phyloP scores from a whole-genome alignment of 2,329 filamentous ascomycete species.

The Chaetomium strumarium region DNA sequence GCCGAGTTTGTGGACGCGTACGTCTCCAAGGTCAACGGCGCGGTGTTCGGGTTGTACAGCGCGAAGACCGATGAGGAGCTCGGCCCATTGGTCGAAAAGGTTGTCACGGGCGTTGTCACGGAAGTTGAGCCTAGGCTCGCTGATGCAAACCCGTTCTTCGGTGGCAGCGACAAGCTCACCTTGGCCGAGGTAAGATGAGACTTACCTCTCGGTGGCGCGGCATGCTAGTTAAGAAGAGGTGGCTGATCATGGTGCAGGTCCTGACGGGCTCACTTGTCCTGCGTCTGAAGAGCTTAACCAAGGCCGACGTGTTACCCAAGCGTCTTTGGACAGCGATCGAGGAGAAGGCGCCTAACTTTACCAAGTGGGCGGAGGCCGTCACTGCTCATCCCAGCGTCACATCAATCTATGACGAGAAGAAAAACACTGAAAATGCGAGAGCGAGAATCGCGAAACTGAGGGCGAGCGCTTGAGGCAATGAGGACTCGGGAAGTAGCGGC shows the following conservation, averaged over 20 bases:
- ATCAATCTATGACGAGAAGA: slow-evolving; percentile 53
- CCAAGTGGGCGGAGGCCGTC: slow-evolving; percentile 59
- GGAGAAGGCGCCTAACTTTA: slow-evolving; percentile 57
- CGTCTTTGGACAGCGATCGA: slow-evolving; percentile 42
- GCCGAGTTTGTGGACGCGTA: slow-evolving; percentile 53
- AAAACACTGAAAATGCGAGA: slow-evolving; percentile 36
- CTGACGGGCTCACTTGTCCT: slow-evolving; percentile 24
- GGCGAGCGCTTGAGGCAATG: slow-evolving; percentile 16
- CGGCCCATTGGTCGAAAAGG: slow-evolving; percentile 41
- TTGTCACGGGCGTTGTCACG: slow-evolving; percentile 54
- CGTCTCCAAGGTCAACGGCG: slow-evolving; percentile 35
- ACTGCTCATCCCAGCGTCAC: slow-evolving; percentile 60
- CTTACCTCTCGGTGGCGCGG: background rate
- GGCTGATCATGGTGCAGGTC: slow-evolving; percentile 16
- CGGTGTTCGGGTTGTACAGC: slow-evolving; percentile 40
- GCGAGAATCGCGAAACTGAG: slow-evolving; percentile 31
- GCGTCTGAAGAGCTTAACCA: slow-evolving; percentile 28
- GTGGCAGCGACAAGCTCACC: slow-evolving; percentile 58
- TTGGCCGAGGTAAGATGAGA: slow-evolving; percentile 60
- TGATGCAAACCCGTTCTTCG: slow-evolving; percentile 54
- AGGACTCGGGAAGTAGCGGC: background rate
- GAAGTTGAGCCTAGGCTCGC: slow-evolving; percentile 67
- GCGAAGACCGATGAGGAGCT: slow-evolving; percentile 46
- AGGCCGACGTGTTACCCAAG: slow-evolving; percentile 48
- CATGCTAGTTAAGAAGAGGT: background rate